phyloP scores from a whole-genome alignment of 345 rosid species.

The Xanthoceras sorbifolium region DNA sequence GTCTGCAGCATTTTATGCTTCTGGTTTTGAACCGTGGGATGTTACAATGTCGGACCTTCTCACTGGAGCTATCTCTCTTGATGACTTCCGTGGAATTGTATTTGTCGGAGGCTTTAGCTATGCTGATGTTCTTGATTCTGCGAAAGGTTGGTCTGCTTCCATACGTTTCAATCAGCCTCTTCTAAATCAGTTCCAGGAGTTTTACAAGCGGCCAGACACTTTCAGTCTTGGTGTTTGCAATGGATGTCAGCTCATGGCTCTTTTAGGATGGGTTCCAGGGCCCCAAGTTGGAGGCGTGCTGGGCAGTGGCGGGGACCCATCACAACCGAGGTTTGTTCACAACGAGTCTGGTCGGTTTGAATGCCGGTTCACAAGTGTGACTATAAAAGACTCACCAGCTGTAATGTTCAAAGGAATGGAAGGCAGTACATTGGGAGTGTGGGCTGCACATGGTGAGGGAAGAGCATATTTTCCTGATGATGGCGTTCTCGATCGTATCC shows the following conservation, averaged over 20 bases:
- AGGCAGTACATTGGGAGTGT: slow-evolving; percentile 90
- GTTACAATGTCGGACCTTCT: slow-evolving; percentile 90
- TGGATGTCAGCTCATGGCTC: slow-evolving; percentile 94
- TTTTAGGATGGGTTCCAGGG: slow-evolving; percentile 94
- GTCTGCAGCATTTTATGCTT: slow-evolving; percentile 85
- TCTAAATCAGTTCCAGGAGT: slow-evolving; percentile 77
- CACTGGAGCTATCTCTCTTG: slow-evolving; percentile 54
- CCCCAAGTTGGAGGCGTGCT: slow-evolving; percentile 84
- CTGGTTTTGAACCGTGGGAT: slow-evolving; percentile 98
- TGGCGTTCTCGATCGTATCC: slow-evolving; percentile 71
- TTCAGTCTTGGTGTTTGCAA: slow-evolving; percentile 96
- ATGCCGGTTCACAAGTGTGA: slow-evolving; percentile 84
- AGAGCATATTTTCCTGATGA: slow-evolving; percentile 88
- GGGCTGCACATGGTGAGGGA: slow-evolving; percentile 99
- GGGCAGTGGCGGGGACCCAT: slow-evolving; percentile 71
- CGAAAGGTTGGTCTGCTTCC: slow-evolving; percentile 99
- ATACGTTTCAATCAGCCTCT: slow-evolving; percentile 78
- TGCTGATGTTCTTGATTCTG: slow-evolving; percentile 92
- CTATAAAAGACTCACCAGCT: slow-evolving; percentile 75
- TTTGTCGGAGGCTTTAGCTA: slow-evolving; percentile 97
- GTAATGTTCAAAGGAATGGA: slow-evolving; percentile 96
- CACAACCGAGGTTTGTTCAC: slow-evolving; percentile 89
- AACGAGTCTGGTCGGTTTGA: slow-evolving; percentile 92
- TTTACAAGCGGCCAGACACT: slow-evolving; percentile 78
- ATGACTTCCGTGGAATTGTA: slow-evolving; percentile 74